Percentiles rank a stretch among this genome's conserved stretches.
phyloP scores from a whole-genome alignment of 2,329 filamentous ascomycete genomes.

The Ophiostoma populinum region DNA sequence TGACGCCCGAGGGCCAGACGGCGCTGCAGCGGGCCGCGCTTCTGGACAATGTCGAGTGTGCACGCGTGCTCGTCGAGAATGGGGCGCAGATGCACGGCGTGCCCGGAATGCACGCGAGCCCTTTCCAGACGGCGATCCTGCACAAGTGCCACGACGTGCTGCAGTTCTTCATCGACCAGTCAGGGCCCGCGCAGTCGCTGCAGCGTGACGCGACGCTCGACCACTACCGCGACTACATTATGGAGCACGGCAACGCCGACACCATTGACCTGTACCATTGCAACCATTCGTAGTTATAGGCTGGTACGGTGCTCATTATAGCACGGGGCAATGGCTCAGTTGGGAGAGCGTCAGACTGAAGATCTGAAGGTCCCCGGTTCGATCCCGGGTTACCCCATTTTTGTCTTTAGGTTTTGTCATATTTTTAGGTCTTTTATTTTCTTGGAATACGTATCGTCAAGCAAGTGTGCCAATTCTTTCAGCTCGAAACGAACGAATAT shows the following conservation, averaged over 20 bases:
- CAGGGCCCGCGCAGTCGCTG: too few relatives aligned
- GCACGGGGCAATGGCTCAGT: slow-evolving; percentile 9
- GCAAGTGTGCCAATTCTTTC: too few relatives aligned
- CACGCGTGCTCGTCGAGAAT: neutral
- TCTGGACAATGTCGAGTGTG: neutral
- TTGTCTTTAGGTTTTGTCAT: neutral
- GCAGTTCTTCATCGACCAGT: neutral
- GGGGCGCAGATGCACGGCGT: neutral
- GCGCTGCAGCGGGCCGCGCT: neutral
- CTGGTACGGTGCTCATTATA: too few relatives aligned
- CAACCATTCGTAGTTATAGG: too few relatives aligned
- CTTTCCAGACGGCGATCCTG: neutral
- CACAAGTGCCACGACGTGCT: neutral
- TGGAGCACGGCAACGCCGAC: too few relatives aligned
- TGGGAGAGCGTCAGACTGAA: slow-evolving; percentile 9
- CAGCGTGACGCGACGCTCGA: too few relatives aligned
- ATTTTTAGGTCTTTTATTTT: too few relatives aligned
- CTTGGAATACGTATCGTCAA: too few relatives aligned
- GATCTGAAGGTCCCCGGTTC: slow-evolving; percentile 9
- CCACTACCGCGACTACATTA: too few relatives aligned
- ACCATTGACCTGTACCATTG: too few relatives aligned
- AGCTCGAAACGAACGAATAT: too few relatives aligned
- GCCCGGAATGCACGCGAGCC: neutral
- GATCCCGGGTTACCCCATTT: slow-evolving; percentile 8
- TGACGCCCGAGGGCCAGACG: neutral